Base-by-base conservation (phyloP, 352 stramenopile genomes). In the Phytopythium boreale region DNA sequence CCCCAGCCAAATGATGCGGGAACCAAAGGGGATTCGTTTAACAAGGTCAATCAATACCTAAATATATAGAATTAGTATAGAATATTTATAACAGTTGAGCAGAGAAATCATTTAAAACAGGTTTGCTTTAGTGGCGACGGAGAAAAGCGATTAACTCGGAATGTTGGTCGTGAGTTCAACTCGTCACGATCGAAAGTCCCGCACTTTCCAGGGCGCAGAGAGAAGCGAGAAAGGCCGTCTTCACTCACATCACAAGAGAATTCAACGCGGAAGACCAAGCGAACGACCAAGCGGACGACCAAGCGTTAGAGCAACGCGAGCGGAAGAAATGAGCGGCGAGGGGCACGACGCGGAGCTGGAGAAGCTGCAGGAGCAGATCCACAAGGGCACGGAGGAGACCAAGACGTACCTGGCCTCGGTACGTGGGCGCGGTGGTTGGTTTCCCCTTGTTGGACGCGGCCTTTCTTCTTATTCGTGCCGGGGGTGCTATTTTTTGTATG, bases 351-450 rank as follows among this genome's bases (percentile, higher is more conserved):
- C 69, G 56, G 70, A 88, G 51, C 67, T 90, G 36, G 69, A 82
- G 61, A 84, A 88, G 71, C 72, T 92, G 39, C 79, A 90, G 69
- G 66, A 80, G 65, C 80, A 88, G 71, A 87, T 92, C 63, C 68
- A 84, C 49, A 76, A 87, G 64, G 80, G 84, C 61, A 72, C 82
- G 15, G 74, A 89, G 61, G 81, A 90, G 70, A 90, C 84, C 68
- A 89, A 89, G 73, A 84, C 80, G 67, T 90, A 93, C 59, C 68
- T 90, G 44, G 72, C 70, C 37, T 72, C 71, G 68, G 76, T 84
- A 67, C 29, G 66, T 63, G 27, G 36, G 11, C n/a, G 44, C 1
- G 29, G 29, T 34, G 2, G 29, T 36, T 57, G n/a, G 24, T 36
- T 57, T 39, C 24, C 7, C 19, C 22, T 14, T 34, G 17, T 3